Percentiles rank a stretch among this genome's conserved stretches.
Conservation (phyloP, 345 rosid genomes). For the Reutealis trisperma region DNA sequence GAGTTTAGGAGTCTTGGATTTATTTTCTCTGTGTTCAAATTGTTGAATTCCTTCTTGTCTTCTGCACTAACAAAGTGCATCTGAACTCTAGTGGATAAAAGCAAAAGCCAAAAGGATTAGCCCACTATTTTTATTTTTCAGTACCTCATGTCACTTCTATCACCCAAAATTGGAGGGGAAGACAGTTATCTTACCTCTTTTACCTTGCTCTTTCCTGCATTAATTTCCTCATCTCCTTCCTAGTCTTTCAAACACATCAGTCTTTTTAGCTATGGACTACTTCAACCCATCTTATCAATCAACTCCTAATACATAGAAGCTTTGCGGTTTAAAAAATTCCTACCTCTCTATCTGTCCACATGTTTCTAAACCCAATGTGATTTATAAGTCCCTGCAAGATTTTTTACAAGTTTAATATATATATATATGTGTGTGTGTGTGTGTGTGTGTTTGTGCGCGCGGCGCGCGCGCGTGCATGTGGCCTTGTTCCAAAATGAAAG, state of each 20-base stretch:
- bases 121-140: neutral
- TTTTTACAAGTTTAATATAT: no score
- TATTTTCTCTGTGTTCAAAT: neutral
- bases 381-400: no score
- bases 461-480: no score
- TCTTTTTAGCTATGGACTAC: neutral
- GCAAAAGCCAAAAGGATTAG: neutral
- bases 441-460: no score
- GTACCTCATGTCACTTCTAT: neutral
- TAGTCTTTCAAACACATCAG: no score
- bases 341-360: neutral
- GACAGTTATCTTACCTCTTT: neutral
- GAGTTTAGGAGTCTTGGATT: neutral
- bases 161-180: neutral
- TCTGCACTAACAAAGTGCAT: neutral
- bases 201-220: neutral
- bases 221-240: no score
- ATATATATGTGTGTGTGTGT: no score
- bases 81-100: neutral
- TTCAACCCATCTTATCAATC: neutral
- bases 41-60: neutral
- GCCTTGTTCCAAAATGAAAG: neutral
- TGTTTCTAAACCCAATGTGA: neutral
- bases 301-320: neutral
- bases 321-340: neutral